Base-by-base conservation (phyloP, 2,329 filamentous ascomycete species). In the Monosporascus sp. region DNA sequence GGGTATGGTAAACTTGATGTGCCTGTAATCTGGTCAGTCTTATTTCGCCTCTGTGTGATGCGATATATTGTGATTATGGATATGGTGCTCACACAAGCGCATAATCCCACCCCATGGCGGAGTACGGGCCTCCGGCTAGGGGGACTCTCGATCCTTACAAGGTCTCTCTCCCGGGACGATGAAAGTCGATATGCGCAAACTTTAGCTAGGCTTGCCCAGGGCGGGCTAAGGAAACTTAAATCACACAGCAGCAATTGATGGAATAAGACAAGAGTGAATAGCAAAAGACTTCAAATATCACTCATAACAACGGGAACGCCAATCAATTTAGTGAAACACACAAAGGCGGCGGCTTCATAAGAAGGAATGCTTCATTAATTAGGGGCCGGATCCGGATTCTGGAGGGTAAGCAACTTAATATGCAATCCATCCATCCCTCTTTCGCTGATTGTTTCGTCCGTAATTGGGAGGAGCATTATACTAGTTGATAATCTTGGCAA, bases 1-100 rank as follows among this genome's bases (percentile, higher is more conserved):
- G 15, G 85, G 85, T 52, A 88, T 81, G 35, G 83, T 89, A 72
- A 84, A 89, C 61, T 80, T 81, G 61, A 84, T 66, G 67, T 88
- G 82, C 58, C 83, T 88, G 47, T 41, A 11, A 38, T 27, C 11
- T 6, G 25, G 37, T 56, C 50, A 58, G 50, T 48, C 5, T 41
- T 7, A 6, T 11, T 11, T 20, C 31, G 24, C 11, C 31, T 24
- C 39, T 11, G 20, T 6, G 47, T 20, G 47, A 48, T 20, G n/a
- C 50, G 9, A 27, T 27, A 11, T 18, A 15, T 27, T 3, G 49
- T 48, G 24, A 31, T n/a, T 24, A 22, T 9, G 14, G 27, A 20
- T 43, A 27, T 14, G n/a, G 14, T 46, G 51, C 64, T 63, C 60
- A 66, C 64, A 66, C 63, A 54, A 64, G 52, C 35, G 61, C 63